A percentile compares a stretch with the other conserved stretches of the same genome.
Evolutionary conservation across 495 filamentous ascomycete genomes (phyloP).

Genomic region (Aspergillus olivimuriae): DNA sequence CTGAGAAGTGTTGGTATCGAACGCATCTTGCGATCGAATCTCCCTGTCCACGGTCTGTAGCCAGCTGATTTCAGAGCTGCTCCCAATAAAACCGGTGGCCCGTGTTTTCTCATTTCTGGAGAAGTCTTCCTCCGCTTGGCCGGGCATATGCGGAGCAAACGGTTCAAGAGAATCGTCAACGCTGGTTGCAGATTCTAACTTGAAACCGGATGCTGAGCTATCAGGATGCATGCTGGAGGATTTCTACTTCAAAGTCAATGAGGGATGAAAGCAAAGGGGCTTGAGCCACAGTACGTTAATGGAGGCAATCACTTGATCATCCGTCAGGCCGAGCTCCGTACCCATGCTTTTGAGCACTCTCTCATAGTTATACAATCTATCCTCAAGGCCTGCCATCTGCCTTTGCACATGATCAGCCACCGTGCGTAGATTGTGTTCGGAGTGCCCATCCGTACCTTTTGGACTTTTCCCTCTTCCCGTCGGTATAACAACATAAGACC

Average conservation of each 20-base stretch:
- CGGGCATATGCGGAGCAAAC: slow-evolving; percentile 35
- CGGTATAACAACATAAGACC: slow-evolving; percentile 47
- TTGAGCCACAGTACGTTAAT: too few species aligned
- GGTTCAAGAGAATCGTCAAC: neutral
- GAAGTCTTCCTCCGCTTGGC: slow-evolving; percentile 53
- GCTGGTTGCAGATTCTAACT: neutral
- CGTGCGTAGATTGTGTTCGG: neutral
- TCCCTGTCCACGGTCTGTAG: slow-evolving; percentile 41
- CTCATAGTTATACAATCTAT: slow-evolving; percentile 45
- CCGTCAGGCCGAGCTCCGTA: slow-evolving; percentile 30
- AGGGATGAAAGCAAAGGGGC: too few species aligned
- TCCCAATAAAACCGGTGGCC: slow-evolving; percentile 53
- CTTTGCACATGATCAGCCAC: slow-evolving; percentile 12
- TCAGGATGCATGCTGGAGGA: too few species aligned
- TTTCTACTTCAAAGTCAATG: slow-evolving; percentile 22
- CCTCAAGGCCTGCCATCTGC: slow-evolving; percentile 43
- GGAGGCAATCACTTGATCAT: slow-evolving; percentile 35
- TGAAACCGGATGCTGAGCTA: neutral
- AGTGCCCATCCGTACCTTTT: slow-evolving; percentile 35
- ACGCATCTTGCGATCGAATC: slow-evolving; percentile 22
- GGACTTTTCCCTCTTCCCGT: slow-evolving; percentile 51
- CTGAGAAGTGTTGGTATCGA: slow-evolving; percentile 13
- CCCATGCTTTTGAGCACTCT: slow-evolving; percentile 33
- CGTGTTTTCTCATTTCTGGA: slow-evolving; percentile 42
- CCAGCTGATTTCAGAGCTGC: slow-evolving; percentile 56